Conservation (phyloP, 2,329 filamentous ascomycete species). For the Paracoccidioides lutzii region DNA sequence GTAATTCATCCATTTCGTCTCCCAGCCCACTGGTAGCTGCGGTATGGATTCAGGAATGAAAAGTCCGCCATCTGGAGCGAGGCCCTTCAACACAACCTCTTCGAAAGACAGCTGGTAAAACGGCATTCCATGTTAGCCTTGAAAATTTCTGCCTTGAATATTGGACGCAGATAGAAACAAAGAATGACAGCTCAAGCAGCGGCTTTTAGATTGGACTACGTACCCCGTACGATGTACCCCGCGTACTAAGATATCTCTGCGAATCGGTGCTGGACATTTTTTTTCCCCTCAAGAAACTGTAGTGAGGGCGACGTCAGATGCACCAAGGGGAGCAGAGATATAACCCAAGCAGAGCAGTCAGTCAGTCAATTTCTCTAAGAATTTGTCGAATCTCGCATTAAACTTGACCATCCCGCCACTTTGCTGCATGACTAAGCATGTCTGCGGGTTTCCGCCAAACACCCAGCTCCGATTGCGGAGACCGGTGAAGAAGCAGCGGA, state of each 20-base stretch:
- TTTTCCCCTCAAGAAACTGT: background rate
- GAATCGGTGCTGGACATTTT: slow-evolving; percentile 25
- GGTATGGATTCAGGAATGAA: slow-evolving; percentile 82
- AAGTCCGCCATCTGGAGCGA: slow-evolving; percentile 74
- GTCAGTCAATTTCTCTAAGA: background rate
- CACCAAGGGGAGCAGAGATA: background rate
- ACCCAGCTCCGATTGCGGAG: background rate
- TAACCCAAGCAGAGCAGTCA: background rate
- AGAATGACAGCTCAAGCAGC: background rate
- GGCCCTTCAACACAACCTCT: slow-evolving; percentile 76
- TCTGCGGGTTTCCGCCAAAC: no score
- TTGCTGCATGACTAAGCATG: background rate
- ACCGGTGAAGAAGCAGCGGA: background rate
- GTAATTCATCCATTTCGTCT: slow-evolving; percentile 60
- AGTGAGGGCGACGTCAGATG: background rate
- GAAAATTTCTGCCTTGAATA: background rate
- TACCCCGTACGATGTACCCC: slow-evolving; percentile 51
- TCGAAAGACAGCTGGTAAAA: slow-evolving; percentile 58
- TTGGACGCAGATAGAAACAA: background rate
- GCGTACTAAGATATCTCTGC: slow-evolving; percentile 50
- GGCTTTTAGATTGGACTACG: slow-evolving; percentile 13
- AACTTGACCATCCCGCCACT: background rate
- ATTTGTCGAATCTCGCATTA: background rate
- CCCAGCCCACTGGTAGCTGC: slow-evolving; percentile 47
- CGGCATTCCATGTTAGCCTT: background rate